A percentile compares a stretch with the other conserved stretches of the same genome.
These are phyloP conservation scores for Amniculicola lignicola DNA, from an alignment of 495 filamentous ascomycete genomes.

Conservation along the genomic window DNA sequence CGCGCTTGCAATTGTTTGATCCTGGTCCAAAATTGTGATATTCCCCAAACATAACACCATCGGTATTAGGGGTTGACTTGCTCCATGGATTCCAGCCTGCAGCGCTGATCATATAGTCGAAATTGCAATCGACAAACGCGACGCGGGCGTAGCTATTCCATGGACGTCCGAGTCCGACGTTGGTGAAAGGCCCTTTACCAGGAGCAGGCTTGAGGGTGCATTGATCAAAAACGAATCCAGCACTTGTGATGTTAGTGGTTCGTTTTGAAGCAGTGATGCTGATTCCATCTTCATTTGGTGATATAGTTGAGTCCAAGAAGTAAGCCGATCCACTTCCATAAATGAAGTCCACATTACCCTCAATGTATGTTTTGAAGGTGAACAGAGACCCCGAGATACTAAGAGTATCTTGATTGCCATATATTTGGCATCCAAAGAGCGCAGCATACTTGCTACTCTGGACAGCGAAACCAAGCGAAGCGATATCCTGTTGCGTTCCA, in stretches of 20 bases:
- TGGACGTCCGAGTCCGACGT: constrained; percentile 1
- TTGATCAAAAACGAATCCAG: constrained; percentile 42
- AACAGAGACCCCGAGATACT: not conserved
- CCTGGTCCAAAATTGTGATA: constrained; percentile 2
- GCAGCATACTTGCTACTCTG: constrained; percentile 34
- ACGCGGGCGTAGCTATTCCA: constrained; percentile 2
- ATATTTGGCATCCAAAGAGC: not conserved
- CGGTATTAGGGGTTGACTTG: not conserved
- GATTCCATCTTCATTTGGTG: constrained; percentile 36
- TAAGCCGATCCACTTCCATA: constrained; percentile 29
- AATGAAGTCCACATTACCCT: constrained; percentile 1
- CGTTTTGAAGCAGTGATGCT: constrained; percentile 39
- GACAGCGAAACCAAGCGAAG: constrained; percentile 36
- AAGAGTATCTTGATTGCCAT: constrained; percentile 6
- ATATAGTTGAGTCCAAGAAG: constrained; percentile 37
- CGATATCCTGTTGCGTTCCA: constrained; percentile 23
- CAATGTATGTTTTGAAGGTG: constrained; percentile 4
- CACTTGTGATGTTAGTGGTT: constrained; percentile 26
- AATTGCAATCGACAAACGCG: not conserved
- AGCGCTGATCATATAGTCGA: not conserved
- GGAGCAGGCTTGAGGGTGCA: constrained; percentile 28
- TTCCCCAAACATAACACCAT: constrained; percentile 3
- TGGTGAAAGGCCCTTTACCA: constrained; percentile 2
- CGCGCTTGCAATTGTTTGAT: constrained; percentile 1
- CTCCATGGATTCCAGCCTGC: not conserved